A percentile compares a stretch with the other conserved stretches of the same genome.
phyloP scores from a whole-genome alignment of 192 early-diverging fungal species.

The Coemansia sp. region DNA sequence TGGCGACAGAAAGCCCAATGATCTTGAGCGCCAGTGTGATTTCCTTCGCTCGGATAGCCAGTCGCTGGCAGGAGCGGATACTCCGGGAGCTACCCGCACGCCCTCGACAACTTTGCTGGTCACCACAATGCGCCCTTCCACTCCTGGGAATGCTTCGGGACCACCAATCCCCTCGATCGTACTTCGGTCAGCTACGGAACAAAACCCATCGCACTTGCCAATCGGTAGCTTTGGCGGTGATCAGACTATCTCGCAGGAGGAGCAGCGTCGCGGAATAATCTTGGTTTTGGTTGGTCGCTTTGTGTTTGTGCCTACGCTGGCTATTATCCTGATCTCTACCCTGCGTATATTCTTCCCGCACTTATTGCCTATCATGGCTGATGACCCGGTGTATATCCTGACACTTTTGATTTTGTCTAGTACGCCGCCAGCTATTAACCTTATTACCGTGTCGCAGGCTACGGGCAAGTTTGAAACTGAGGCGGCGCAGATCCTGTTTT shows the following conservation, averaged over 20 bases:
- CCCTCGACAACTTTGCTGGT: constrained; percentile 14
- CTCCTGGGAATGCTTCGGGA: not conserved
- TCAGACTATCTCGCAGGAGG: constrained; percentile 7
- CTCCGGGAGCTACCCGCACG: constrained; percentile 6
- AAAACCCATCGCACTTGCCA: constrained; percentile 5
- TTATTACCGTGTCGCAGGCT: constrained; percentile 72
- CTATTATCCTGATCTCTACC: constrained; percentile 40
- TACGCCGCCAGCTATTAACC: constrained; percentile 73
- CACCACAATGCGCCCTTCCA: not conserved
- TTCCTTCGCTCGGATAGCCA: not conserved
- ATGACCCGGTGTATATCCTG: constrained; percentile 69
- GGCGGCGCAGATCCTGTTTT: constrained; percentile 70
- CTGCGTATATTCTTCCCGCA: constrained; percentile 46
- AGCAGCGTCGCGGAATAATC: constrained; percentile 36
- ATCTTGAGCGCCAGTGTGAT: constrained; percentile 6
- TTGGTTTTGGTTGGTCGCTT: constrained; percentile 53
- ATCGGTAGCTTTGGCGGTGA: not conserved
- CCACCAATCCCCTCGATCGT: constrained; percentile 31
- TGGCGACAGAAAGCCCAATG: not conserved
- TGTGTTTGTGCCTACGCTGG: constrained; percentile 54
- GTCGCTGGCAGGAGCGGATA: not conserved
- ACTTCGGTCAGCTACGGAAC: constrained; percentile 33
- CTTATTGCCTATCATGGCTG: constrained; percentile 54
- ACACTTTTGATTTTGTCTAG: constrained; percentile 65
- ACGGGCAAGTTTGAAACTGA: constrained; percentile 72